Base-by-base conservation (phyloP, 1,284 basidiomycete genomes). In the Austroboletus niveus region DNA sequence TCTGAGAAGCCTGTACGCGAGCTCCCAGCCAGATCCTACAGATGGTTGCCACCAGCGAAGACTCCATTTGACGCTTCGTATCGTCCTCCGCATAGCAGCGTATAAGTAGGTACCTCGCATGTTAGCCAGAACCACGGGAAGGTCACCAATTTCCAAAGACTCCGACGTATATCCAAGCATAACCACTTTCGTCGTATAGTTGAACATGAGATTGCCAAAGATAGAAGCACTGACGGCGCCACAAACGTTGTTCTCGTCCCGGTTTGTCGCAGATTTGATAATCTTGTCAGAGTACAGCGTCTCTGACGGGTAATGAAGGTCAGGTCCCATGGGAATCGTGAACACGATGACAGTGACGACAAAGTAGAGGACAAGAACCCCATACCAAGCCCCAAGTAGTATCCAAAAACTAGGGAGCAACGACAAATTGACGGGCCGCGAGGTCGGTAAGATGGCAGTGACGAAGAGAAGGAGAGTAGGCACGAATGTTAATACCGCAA, bases 171-270 rank as follows among this genome's bases (percentile, higher is more conserved):
- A 84, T 5, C 91, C 91, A 42, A 91, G 82, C 79, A 85, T 84
- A 52, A 94, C 83, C 8, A 94, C 89, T 56, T 86, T 85, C 1
- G 88, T 91, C 27, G 87, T 90, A 66, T 92, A 94, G 12, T 83
- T 84, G 70, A 94, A 95, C 10, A 92, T 67, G 5, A 69, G 35
- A 50, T 53, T 57, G 34, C 35, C 43, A 48, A 60, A 57, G n/a
- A 57, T 58, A 7, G 52, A 70, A 64, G 48, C 59, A 74, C 81
- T 75, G 45, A 78, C 72, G 29, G 78, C 55, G 3, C 85, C 86
- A 48, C 79, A 83, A 12, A 89, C 87, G 56, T 91, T 91, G 57
- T 84, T 78, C 34, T 76, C 65, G 39, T 81, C 78, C 20, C 61
- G 65, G 47, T 83, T 84, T 3, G 82, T 85, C 22, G 78, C 75